These are phyloP conservation scores for Penicillium angulare DNA, from an alignment of 495 filamentous ascomycete genomes.

Conservation along the genomic window DNA sequence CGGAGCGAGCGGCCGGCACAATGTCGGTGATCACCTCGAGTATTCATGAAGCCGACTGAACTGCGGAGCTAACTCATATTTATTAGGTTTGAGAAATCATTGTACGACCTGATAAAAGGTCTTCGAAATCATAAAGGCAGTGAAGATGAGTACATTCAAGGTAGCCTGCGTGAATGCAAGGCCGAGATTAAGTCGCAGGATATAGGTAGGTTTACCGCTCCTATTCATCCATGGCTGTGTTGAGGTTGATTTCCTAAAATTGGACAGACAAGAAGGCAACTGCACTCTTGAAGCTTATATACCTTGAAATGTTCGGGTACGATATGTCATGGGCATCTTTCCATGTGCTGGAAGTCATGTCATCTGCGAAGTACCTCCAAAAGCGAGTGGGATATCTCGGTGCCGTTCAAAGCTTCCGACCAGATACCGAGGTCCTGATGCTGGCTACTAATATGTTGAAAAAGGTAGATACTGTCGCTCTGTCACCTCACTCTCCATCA, in stretches of 20 bases:
- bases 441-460: slow-evolving; percentile 94
- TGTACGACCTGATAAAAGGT: slow-evolving; percentile 97
- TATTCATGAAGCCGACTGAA: neutral
- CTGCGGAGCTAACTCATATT: slow-evolving; percentile 3
- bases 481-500: neutral
- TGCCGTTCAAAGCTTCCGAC: slow-evolving; percentile 90
- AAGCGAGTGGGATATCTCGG: slow-evolving; percentile 96
- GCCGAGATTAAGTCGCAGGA: slow-evolving; percentile 85
- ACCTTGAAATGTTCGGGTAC: slow-evolving; percentile 98
- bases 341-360: slow-evolving; percentile 98
- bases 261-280: slow-evolving; percentile 86
- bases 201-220: slow-evolving; percentile 60
- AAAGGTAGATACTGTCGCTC: slow-evolving; percentile 57
- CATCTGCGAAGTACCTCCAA: slow-evolving; percentile 86
- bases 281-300: slow-evolving; percentile 89
- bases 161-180: slow-evolving; percentile 90
- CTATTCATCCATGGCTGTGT: neutral
- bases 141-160: slow-evolving; percentile 90
- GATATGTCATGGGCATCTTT: slow-evolving; percentile 99
- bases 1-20: neutral
- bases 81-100: slow-evolving; percentile 93
- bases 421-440: slow-evolving; percentile 97
- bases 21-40: slow-evolving; percentile 4
- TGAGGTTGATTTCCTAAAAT: slow-evolving; percentile 20
- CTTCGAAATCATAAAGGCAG: slow-evolving; percentile 89